Percentiles rank a stretch among this genome's conserved stretches.
Evolutionary conservation across 2,329 filamentous ascomycete genomes (phyloP).

Genomic region (Amphichorda felina): DNA sequence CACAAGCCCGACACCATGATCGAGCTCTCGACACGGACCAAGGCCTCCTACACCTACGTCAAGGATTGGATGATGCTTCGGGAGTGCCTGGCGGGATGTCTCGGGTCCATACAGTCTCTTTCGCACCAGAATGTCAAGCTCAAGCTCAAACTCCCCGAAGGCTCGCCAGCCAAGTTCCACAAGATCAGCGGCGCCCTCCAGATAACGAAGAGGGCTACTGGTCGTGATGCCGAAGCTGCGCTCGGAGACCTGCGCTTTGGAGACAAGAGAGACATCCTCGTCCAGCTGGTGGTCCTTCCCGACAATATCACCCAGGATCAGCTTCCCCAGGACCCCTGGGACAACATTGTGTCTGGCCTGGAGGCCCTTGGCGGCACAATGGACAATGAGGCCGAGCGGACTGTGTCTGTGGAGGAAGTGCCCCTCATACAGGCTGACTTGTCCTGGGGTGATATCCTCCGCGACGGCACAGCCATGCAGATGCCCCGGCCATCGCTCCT

Average conservation of each 20-base stretch:
- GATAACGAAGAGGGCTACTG: constrained; percentile 91
- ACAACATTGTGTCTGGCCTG: constrained; percentile 88
- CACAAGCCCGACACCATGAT: constrained; percentile 99
- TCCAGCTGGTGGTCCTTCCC: constrained; percentile 84
- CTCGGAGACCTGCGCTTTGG: constrained; percentile 89
- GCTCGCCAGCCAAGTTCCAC: constrained; percentile 94
- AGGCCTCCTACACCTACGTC: constrained; percentile 94
- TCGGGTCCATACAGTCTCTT: constrained; percentile 82
- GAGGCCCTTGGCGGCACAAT: constrained; percentile 83
- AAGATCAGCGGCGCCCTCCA: constrained; percentile 96
- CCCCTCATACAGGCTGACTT: constrained; percentile 92
- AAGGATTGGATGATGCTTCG: constrained; percentile 99
- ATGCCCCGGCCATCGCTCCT: constrained; percentile 81
- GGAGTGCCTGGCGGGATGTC: constrained; percentile 86
- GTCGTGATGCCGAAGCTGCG: constrained; percentile 84
- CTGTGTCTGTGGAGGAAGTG: constrained; percentile 82
- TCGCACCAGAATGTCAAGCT: constrained; percentile 99
- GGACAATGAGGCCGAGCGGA: constrained; percentile 75
- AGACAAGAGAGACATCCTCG: constrained; percentile 86
- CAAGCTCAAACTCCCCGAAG: constrained; percentile 86
- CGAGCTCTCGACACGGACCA: constrained; percentile 86
- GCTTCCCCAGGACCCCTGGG: constrained; percentile 89
- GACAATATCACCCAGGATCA: constrained; percentile 76
- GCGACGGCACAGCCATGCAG: constrained; percentile 77
- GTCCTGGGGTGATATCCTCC: constrained; percentile 83